phyloP scores from a whole-genome alignment of 2,329 filamentous ascomycete genomes.

The Ophiosphaerella korrae region DNA sequence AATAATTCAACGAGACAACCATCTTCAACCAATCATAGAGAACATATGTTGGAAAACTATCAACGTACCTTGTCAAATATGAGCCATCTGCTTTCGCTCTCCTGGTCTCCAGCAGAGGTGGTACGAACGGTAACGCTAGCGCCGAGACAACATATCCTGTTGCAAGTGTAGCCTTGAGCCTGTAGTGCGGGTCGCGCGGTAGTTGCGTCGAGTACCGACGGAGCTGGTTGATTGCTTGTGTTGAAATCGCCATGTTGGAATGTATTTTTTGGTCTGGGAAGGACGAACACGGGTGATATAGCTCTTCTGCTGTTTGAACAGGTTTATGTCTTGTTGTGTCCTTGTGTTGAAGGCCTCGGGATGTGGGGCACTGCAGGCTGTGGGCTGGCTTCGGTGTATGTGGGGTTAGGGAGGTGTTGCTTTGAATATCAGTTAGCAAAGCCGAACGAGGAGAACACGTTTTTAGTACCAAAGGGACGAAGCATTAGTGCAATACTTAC shows the following conservation, averaged over 20 bases:
- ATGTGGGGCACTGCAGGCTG: no score
- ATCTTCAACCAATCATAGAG: neutral
- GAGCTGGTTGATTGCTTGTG: conserved; percentile 38
- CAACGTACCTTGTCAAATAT: conserved; percentile 44
- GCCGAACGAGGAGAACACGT: no score
- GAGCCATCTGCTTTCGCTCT: conserved; percentile 45
- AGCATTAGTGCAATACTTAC: no score
- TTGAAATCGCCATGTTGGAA: conserved; percentile 36
- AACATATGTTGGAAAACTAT: no score
- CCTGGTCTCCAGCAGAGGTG: conserved; percentile 45
- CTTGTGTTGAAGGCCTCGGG: no score
- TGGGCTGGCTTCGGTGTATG: no score
- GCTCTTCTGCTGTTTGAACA: neutral
- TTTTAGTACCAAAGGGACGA: no score
- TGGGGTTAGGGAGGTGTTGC: no score
- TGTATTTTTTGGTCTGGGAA: neutral
- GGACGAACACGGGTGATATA: neutral
- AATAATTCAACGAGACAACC: neutral
- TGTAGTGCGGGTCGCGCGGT: conserved; percentile 43
- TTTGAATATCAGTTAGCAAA: no score
- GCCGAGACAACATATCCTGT: conserved; percentile 46
- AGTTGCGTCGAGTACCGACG: conserved; percentile 44
- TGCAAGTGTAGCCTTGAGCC: conserved; percentile 43
- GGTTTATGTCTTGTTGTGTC: neutral
- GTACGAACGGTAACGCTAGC: conserved; percentile 48